Percentiles rank a stretch among this genome's conserved stretches.
These are phyloP conservation scores for Aureobasidium sp. DNA, from an alignment of 2,329 filamentous ascomycete genomes.

Conservation along the genomic window DNA sequence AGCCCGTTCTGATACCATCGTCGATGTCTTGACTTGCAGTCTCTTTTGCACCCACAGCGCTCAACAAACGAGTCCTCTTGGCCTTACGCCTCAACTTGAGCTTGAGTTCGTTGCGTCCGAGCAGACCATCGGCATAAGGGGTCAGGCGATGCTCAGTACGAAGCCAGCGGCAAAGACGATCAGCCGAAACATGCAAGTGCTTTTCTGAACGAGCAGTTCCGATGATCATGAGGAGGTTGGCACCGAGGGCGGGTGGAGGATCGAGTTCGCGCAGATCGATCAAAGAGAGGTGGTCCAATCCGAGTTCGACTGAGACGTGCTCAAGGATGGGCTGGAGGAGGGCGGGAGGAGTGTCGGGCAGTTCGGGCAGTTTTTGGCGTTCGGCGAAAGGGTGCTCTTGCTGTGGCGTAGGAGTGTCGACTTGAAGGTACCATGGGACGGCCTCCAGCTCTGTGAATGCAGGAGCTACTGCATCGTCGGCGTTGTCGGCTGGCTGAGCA, in stretches of 20 bases:
- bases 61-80: slow-evolving; percentile 72
- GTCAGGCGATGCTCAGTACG: slow-evolving; percentile 62
- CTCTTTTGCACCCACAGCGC: slow-evolving; percentile 53
- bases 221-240: slow-evolving; percentile 86
- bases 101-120: slow-evolving; percentile 87
- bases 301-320: slow-evolving; percentile 75
- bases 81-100: slow-evolving; percentile 73
- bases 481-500: not conserved
- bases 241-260: slow-evolving; percentile 77
- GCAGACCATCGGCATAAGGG: slow-evolving; percentile 75
- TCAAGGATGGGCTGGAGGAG: slow-evolving; percentile 66
- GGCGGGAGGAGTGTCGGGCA: slow-evolving; percentile 61
- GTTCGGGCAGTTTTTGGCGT: slow-evolving; percentile 51
- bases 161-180: slow-evolving; percentile 82
- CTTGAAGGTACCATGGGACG: slow-evolving; percentile 80
- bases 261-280: slow-evolving; percentile 79
- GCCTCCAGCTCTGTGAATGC: not conserved
- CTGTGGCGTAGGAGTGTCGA: slow-evolving; percentile 41
- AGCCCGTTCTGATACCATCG: slow-evolving; percentile 84
- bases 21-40: slow-evolving; percentile 57
- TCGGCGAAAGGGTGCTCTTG: slow-evolving; percentile 39
- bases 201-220: slow-evolving; percentile 87
- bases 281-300: slow-evolving; percentile 71
- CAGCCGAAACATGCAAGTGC: slow-evolving; percentile 83
- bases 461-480: not conserved